These are phyloP conservation scores for Acer campestre DNA, from an alignment of 345 rosid species.

Conservation along the genomic window DNA sequence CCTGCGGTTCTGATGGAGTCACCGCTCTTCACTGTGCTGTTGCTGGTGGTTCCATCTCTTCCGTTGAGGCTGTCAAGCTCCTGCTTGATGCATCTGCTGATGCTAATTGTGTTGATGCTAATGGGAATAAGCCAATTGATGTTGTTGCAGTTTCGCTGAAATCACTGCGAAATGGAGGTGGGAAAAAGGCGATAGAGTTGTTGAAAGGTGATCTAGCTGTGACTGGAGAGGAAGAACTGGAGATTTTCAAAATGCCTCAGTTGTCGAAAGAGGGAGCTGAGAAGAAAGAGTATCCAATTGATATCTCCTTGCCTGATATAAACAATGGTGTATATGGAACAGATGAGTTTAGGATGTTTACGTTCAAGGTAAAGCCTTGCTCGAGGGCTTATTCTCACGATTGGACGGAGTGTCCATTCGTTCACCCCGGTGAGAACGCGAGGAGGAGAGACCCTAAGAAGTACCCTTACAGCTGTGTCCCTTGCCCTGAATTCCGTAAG, in stretches of 20 bases:
- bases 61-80: constrained; percentile 58
- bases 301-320: constrained; percentile 84
- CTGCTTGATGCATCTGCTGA: constrained; percentile 75
- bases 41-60: constrained; percentile 65
- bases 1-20: constrained; percentile 70
- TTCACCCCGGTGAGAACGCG: constrained; percentile 98
- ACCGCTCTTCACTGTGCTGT: constrained; percentile 96
- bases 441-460: constrained; percentile 96
- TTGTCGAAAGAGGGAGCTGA: constrained; percentile 55
- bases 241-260: constrained; percentile 38
- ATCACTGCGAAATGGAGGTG: constrained; percentile 35
- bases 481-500: constrained; percentile 97
- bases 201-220: constrained; percentile 39
- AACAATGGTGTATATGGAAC: constrained; percentile 80
- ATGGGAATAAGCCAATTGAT: constrained; percentile 74
- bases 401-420: constrained; percentile 99
- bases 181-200: constrained; percentile 57
- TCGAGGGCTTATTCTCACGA: constrained; percentile 98
- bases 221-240: constrained; percentile 45
- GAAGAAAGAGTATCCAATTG: constrained; percentile 86
- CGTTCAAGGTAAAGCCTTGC: constrained; percentile 95
- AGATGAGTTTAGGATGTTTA: constrained; percentile 93
- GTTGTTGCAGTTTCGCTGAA: constrained; percentile 41
- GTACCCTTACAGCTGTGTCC: constrained; percentile 92
- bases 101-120: constrained; percentile 51